Base-by-base conservation (phyloP, 257 asterid species). In the Lycium ferocissimum region DNA sequence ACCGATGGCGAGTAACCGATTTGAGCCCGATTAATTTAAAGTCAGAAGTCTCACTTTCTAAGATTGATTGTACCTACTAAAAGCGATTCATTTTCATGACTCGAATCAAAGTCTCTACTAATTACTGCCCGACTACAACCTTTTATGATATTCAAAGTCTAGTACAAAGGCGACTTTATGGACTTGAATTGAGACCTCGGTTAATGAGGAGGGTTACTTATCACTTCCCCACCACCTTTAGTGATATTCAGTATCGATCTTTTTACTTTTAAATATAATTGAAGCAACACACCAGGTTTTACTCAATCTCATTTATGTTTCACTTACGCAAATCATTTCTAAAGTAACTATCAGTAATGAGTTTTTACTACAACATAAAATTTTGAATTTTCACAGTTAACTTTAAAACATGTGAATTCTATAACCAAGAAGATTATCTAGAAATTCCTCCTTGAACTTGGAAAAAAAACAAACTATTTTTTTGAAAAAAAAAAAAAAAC, bases 341-440 rank as follows among this genome's bases (percentile, higher is more conserved):
- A 33, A 33, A 65, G 33, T 17, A 12, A 66, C 26, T 84, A 70
- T 65, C 17, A 83, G 51, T 84, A 82, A 87, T 91, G 75, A 63
- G 56, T 83, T 86, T 82, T 85, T 66, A 73, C 38, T 11, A n/a
- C 10, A 45, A 5, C 14, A n/a, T n/a, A n/a, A 9, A 26, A 26
- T 26, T 26, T 26, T 40, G 45, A 40, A 8, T 71, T 70, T 8
- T 70, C 35, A 18, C 56, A 40, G 40, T 18, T 38, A 9, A 13
- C 1, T 20, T 1, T 12, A 9, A 18, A 71, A 71, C 37, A 43
- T 43, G 57, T 71, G 57, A 33, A 18, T 47, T 20, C 20, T 73
- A 20, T 18, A 43, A 9, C 18, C 18, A n/a, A 45, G 9, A 43
- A 72, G 6, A 12, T n/a, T 72, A 49, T 49, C 7, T 22, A 49